Conservation (phyloP, 257 asterid genomes). For the Vinca minor region DNA sequence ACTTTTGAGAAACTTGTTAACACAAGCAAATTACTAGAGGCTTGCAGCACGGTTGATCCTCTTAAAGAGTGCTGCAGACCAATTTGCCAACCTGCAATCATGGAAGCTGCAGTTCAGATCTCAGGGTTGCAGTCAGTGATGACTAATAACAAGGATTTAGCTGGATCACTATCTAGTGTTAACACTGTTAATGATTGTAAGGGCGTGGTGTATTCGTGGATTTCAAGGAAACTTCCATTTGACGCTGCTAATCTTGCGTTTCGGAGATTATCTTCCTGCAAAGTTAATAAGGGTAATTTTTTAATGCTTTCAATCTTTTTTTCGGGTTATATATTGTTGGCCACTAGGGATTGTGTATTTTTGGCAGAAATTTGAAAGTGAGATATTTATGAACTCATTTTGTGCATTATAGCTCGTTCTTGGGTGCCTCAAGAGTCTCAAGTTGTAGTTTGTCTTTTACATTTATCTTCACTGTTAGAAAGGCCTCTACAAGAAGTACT, state of each 20-base stretch:
- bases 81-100: conserved; percentile 76
- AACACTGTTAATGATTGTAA: conserved; percentile 75
- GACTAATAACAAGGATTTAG: conserved; percentile 44
- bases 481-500: too few species aligned
- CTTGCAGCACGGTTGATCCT: conserved; percentile 79
- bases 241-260: conserved; percentile 72
- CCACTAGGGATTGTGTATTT: background rate
- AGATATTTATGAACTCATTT: background rate
- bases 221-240: conserved; percentile 67
- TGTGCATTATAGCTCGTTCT: background rate
- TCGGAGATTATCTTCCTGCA: conserved; percentile 88
- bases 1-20: conserved; percentile 77
- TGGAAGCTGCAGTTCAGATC: conserved; percentile 82
- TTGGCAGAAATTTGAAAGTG: background rate
- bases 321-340: background rate
- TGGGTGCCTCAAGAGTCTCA: too few species aligned
- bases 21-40: conserved; percentile 75
- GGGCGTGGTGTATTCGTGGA: conserved; percentile 78
- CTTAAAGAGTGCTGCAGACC: conserved; percentile 93
- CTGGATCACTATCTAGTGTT: conserved; percentile 43
- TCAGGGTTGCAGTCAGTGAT: conserved; percentile 48
- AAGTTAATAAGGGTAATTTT: conserved; percentile 76
- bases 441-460: too few species aligned
- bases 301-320: background rate
- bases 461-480: too few species aligned